Conservation (phyloP, 2,329 filamentous ascomycete species). For the Tolypocladium amazonense region DNA sequence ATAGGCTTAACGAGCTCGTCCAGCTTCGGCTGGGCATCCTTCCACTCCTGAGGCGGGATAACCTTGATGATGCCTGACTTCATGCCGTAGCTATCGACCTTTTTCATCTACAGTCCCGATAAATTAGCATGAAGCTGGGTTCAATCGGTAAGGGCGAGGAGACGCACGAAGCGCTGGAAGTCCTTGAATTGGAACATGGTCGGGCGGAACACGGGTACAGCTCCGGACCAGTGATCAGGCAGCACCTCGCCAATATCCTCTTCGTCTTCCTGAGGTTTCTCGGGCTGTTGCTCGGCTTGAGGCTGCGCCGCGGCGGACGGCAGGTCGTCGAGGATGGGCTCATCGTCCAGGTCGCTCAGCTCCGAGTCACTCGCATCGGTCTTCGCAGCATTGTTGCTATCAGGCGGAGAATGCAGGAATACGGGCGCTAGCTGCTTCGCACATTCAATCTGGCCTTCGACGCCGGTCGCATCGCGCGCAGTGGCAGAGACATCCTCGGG, state of each 20-base stretch:
- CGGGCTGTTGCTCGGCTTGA: constrained; percentile 2
- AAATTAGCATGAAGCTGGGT: constrained; percentile 9
- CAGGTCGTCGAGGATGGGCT: constrained; percentile 29
- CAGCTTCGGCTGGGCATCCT: constrained; percentile 63
- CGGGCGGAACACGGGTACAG: constrained; percentile 88
- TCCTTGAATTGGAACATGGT: constrained; percentile 91
- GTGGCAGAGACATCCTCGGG: constrained; percentile 8
- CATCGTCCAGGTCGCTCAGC: constrained; percentile 53
- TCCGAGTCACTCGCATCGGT: constrained; percentile 54
- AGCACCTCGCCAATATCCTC: constrained; percentile 67
- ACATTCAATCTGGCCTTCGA: constrained; percentile 19
- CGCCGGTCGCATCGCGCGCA: constrained; percentile 15
- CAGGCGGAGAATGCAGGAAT: constrained; percentile 52
- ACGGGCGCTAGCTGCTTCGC: constrained; percentile 25
- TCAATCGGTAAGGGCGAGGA: background rate
- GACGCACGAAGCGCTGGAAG: constrained; percentile 77
- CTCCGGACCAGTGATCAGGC: constrained; percentile 84
- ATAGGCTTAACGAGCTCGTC: constrained; percentile 85
- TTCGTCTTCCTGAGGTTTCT: constrained; percentile 25
- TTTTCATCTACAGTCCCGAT: constrained; percentile 46
- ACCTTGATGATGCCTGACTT: constrained; percentile 95
- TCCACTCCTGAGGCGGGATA: constrained; percentile 90
- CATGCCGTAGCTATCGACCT: constrained; percentile 92
- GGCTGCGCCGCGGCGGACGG: constrained; percentile 11
- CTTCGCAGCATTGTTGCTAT: constrained; percentile 50